A percentile compares a stretch with the other conserved stretches of the same genome.
Evolutionary conservation across 441 rosid species (phyloP).

Genomic region (Eutrema salsugineum): DNA sequence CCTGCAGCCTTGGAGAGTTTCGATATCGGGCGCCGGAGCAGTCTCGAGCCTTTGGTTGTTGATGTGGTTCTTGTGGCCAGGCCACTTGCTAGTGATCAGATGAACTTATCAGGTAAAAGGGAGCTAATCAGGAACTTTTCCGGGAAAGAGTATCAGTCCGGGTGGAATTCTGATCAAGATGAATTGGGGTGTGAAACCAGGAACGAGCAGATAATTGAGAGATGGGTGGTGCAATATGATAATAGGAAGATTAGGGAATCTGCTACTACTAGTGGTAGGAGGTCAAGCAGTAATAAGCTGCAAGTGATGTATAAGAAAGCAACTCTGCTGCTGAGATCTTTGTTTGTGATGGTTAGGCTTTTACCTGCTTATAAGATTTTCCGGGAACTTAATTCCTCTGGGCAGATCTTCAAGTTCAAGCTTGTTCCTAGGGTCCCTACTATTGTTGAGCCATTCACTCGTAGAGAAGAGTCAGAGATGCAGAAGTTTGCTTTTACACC

Average conservation of each 20-base stretch:
- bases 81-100: slow-evolving; percentile 46
- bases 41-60: slow-evolving; percentile 71
- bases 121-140: slow-evolving; percentile 51
- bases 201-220: slow-evolving; percentile 77
- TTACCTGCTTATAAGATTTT: slow-evolving; percentile 88
- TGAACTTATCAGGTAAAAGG: slow-evolving; percentile 43
- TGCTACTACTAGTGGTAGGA: slow-evolving; percentile 45
- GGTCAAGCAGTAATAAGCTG: slow-evolving; percentile 56
- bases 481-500: slow-evolving; percentile 84
- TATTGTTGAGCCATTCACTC: slow-evolving; percentile 72
- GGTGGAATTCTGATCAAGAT: slow-evolving; percentile 71
- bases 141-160: slow-evolving; percentile 42
- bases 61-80: slow-evolving; percentile 80
- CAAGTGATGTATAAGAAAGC: slow-evolving; percentile 71
- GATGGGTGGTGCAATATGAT: slow-evolving; percentile 91
- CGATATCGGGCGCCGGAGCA: slow-evolving; percentile 66
- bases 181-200: slow-evolving; percentile 44
- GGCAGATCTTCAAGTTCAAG: slow-evolving; percentile 54
- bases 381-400: slow-evolving; percentile 70
- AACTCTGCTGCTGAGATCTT: slow-evolving; percentile 74
- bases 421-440: slow-evolving; percentile 83
- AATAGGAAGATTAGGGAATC: slow-evolving; percentile 54
- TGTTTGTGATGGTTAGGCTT: slow-evolving; percentile 82
- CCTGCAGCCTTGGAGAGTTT: slow-evolving; percentile 75
- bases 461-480: slow-evolving; percentile 83